These are phyloP conservation scores for Aureoboletus auriporus DNA, from an alignment of 768 basidiomycete species.

Conservation along the genomic window DNA sequence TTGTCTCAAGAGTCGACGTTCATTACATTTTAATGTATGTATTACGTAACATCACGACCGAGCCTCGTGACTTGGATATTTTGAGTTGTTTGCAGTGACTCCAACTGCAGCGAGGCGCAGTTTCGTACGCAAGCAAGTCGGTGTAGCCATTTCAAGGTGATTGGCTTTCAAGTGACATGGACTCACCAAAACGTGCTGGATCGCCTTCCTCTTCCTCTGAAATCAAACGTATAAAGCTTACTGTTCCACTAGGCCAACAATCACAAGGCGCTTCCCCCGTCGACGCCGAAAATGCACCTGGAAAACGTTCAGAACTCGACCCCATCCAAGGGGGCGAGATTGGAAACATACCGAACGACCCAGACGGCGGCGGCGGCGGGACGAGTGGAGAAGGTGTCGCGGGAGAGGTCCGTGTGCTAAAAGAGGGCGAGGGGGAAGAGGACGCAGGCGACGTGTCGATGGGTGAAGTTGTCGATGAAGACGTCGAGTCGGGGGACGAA, in stretches of 20 bases:
- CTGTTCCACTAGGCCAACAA: slow-evolving; percentile 41
- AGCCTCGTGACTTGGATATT: slow-evolving; percentile 1
- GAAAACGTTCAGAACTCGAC: slow-evolving; percentile 87
- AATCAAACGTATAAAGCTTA: slow-evolving; percentile 55
- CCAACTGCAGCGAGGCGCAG: background rate
- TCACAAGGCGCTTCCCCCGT: slow-evolving; percentile 69
- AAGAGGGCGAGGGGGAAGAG: slow-evolving; percentile 59
- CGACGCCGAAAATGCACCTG: slow-evolving; percentile 74
- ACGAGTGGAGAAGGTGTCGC: slow-evolving; percentile 19
- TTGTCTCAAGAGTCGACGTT: too few species aligned
- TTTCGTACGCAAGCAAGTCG: slow-evolving; percentile 5
- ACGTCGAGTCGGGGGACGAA: slow-evolving; percentile 73
- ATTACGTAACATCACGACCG: slow-evolving; percentile 1
- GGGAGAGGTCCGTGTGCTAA: slow-evolving; percentile 36
- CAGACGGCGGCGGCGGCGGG: slow-evolving; percentile 18
- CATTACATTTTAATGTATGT: background rate
- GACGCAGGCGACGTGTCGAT: slow-evolving; percentile 76
- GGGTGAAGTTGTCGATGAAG: slow-evolving; percentile 76
- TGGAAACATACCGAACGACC: slow-evolving; percentile 57
- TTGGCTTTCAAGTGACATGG: slow-evolving; percentile 38
- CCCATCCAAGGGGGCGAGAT: slow-evolving; percentile 77
- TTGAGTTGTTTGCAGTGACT: slow-evolving; percentile 10
- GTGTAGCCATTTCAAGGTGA: slow-evolving; percentile 22
- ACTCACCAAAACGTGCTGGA: slow-evolving; percentile 63
- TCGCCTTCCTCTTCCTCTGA: slow-evolving; percentile 53